These are phyloP conservation scores for Inga leiocalycina DNA, from an alignment of 306 rosid species.

Conservation along the genomic window DNA sequence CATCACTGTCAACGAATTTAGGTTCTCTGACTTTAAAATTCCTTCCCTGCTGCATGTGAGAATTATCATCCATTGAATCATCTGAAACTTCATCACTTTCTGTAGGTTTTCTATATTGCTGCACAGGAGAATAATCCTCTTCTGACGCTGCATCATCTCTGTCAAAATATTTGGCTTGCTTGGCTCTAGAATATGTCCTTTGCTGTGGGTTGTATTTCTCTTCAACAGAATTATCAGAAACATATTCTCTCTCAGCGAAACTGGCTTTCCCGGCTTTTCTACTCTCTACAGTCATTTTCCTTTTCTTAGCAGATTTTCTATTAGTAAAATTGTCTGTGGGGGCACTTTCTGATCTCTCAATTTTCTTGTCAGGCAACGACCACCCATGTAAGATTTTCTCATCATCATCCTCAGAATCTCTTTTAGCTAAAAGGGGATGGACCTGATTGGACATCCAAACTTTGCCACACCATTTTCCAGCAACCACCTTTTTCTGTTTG, in stretches of 20 bases:
- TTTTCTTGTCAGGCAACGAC: constrained; percentile 56
- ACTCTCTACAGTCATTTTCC: constrained; percentile 57
- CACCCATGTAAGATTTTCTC: constrained; percentile 50
- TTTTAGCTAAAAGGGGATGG: constrained; percentile 77
- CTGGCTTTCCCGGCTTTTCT: constrained; percentile 57
- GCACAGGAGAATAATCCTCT: constrained; percentile 37
- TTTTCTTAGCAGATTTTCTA: constrained; percentile 69
- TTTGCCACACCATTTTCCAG: constrained; percentile 98
- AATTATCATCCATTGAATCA: constrained; percentile 37
- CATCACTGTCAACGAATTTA: constrained; percentile 36
- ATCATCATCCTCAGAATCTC: constrained; percentile 63
- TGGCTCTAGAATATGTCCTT: constrained; percentile 46
- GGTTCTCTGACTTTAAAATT: constrained; percentile 21
- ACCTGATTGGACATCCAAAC: constrained; percentile 98
- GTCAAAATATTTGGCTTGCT: constrained; percentile 50
- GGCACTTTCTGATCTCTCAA: constrained; percentile 52
- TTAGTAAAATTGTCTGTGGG: constrained; percentile 42
- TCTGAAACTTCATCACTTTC: constrained; percentile 46
- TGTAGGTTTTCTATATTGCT: constrained; percentile 29
- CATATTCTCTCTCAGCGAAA: constrained; percentile 38
- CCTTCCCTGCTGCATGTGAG: constrained; percentile 30
- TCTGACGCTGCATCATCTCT: constrained; percentile 46
- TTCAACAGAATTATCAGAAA: constrained; percentile 45
- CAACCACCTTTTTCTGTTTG: constrained; percentile 82
- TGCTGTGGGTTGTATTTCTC: constrained; percentile 36